These are phyloP conservation scores for Cochlearia excelsa DNA, from an alignment of 345 rosid genomes.

Conservation along the genomic window DNA sequence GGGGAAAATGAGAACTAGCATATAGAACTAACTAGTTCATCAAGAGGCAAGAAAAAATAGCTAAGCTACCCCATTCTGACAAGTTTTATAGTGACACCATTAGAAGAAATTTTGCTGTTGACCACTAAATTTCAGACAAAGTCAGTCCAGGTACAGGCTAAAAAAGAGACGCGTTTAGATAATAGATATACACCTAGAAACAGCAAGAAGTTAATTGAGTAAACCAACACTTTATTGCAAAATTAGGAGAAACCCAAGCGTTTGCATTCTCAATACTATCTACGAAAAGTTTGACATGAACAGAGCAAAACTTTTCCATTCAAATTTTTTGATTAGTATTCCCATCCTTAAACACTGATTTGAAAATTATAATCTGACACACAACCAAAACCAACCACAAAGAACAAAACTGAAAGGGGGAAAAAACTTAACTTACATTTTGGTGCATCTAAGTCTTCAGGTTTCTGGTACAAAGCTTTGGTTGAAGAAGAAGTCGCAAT, in stretches of 20 bases:
- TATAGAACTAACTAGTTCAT: slow-evolving; percentile 13
- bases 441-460: slow-evolving; percentile 65
- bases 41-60: slow-evolving; percentile 19
- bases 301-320: background rate
- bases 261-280: slow-evolving; percentile 12
- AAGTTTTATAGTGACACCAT: background rate
- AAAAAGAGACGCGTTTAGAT: background rate
- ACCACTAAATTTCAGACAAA: background rate
- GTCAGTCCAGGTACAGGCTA: background rate
- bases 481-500: slow-evolving; percentile 40
- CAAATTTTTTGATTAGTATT: slow-evolving; percentile 7
- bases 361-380: slow-evolving; percentile 8
- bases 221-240: slow-evolving; percentile 12
- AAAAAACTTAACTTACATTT: slow-evolving; percentile 52
- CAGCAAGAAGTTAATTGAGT: slow-evolving; percentile 6
- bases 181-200: slow-evolving; percentile 10
- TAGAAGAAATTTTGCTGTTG: slow-evolving; percentile 9
- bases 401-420: slow-evolving; percentile 20
- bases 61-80: slow-evolving; percentile 1
- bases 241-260: slow-evolving; percentile 22
- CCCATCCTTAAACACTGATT: slow-evolving; percentile 12
- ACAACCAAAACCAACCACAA: slow-evolving; percentile 8
- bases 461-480: slow-evolving; percentile 48
- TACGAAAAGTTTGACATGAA: slow-evolving; percentile 16
- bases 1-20: slow-evolving; percentile 17